Conservation (phyloP, 2,329 filamentous ascomycete species). For the Microsporum audouinii region DNA sequence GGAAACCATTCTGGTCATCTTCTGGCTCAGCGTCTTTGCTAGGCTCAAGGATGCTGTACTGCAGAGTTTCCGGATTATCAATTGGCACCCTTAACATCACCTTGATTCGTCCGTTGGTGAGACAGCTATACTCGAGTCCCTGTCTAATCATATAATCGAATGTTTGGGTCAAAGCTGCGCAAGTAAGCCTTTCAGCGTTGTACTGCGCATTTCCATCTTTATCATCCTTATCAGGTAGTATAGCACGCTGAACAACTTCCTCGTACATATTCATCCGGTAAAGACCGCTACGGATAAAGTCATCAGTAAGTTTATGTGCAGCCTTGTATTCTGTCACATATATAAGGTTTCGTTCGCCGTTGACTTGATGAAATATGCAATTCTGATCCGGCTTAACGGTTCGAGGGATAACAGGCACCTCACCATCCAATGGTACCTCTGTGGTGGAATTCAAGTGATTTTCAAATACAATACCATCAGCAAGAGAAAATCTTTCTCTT, state of each 20-base stretch:
- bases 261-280: conserved; percentile 5
- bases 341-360: neutral
- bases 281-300: neutral
- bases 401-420: neutral
- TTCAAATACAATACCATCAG: conserved; percentile 2
- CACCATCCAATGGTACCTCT: neutral
- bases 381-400: conserved; percentile 3
- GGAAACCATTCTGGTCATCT: neutral
- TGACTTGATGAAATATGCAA: conserved; percentile 2
- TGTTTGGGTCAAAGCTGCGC: conserved; percentile 6
- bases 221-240: conserved; percentile 4
- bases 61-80: conserved; percentile 6
- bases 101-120: conserved; percentile 3
- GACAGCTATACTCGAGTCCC: conserved; percentile 8
- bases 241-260: conserved; percentile 4
- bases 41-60: conserved; percentile 4
- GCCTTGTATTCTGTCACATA: conserved; percentile 9
- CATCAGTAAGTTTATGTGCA: conserved; percentile 2
- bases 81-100: conserved; percentile 6
- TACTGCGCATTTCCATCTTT: conserved; percentile 5
- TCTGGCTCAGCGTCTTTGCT: neutral
- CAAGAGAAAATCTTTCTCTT: neutral
- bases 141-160: conserved; percentile 10
- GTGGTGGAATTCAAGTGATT: conserved; percentile 3
- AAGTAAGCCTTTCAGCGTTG: neutral